Conservation (phyloP, 768 basidiomycete species). For the Auriculariales sp. region DNA sequence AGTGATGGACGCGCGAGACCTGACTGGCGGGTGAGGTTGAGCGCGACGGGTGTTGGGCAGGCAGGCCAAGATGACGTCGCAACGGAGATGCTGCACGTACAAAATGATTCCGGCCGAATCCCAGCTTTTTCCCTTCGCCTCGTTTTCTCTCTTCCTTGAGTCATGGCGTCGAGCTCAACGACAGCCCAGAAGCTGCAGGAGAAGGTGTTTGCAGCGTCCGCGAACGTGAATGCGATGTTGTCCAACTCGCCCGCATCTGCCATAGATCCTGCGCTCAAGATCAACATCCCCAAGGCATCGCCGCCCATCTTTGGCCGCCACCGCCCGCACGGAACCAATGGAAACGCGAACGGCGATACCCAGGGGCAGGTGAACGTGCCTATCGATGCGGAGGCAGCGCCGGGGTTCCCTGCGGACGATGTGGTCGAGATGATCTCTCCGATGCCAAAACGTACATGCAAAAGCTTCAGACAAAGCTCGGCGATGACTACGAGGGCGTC, state of each 20-base stretch:
- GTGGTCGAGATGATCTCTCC: constrained; percentile 4
- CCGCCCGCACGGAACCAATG: background rate
- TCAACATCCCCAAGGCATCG: constrained; percentile 8
- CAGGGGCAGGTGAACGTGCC: background rate
- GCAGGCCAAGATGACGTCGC: background rate
- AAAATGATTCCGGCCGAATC: background rate
- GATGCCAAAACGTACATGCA: constrained; percentile 35
- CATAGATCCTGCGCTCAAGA: constrained; percentile 7
- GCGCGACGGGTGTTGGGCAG: too few species aligned
- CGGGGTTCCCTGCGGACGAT: constrained; percentile 8
- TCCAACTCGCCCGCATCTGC: constrained; percentile 8
- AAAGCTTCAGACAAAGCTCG: constrained; percentile 47
- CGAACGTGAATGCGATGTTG: constrained; percentile 10
- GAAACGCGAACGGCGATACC: constrained; percentile 1
- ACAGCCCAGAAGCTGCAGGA: constrained; percentile 54
- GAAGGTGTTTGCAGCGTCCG: constrained; percentile 43
- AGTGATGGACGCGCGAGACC: too few species aligned
- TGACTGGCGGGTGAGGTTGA: too few species aligned
- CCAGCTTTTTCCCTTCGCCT: background rate
- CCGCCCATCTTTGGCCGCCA: background rate
- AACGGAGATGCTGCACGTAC: background rate
- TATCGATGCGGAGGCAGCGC: background rate
- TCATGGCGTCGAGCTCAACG: constrained; percentile 19
- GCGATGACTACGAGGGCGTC: constrained; percentile 58
- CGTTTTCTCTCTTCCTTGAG: constrained; percentile 5